Conservation (phyloP, 2,329 filamentous ascomycete genomes). For the Pyrenochaeta sp. region DNA sequence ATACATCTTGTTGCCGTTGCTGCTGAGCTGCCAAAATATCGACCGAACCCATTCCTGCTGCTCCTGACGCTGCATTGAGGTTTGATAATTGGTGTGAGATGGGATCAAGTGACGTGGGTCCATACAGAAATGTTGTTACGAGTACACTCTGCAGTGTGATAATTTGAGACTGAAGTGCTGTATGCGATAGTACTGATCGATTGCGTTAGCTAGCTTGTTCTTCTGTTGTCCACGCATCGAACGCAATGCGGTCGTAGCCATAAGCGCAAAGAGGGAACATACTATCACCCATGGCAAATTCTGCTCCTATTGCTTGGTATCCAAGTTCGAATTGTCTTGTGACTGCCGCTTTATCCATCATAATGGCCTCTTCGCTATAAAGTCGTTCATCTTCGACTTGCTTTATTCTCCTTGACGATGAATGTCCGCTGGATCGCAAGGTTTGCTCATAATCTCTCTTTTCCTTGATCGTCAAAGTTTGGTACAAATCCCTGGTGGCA, state of each 20-base stretch:
- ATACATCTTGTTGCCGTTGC: slow-evolving; percentile 30
- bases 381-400: slow-evolving; percentile 37
- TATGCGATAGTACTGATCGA: slow-evolving; percentile 39
- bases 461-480: slow-evolving; percentile 42
- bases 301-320: slow-evolving; percentile 34
- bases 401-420: slow-evolving; percentile 33
- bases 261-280: slow-evolving; percentile 7
- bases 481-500: slow-evolving; percentile 43
- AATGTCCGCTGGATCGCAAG: slow-evolving; percentile 40
- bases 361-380: slow-evolving; percentile 37
- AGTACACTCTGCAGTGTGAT: slow-evolving; percentile 45
- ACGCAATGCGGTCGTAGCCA: not conserved
- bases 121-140: slow-evolving; percentile 46
- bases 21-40: slow-evolving; percentile 38
- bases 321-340: slow-evolving; percentile 41
- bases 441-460: slow-evolving; percentile 42
- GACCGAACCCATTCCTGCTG: slow-evolving; percentile 37
- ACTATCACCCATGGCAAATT: slow-evolving; percentile 47
- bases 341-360: slow-evolving; percentile 44
- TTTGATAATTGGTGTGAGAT: slow-evolving; percentile 43
- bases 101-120: slow-evolving; percentile 42
- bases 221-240: too few species aligned
- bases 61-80: slow-evolving; percentile 40
- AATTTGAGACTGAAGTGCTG: slow-evolving; percentile 45
- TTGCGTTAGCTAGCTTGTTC: not conserved